Conservation (phyloP, 73 alveolate species). For the Paramecium octaurelia region DNA sequence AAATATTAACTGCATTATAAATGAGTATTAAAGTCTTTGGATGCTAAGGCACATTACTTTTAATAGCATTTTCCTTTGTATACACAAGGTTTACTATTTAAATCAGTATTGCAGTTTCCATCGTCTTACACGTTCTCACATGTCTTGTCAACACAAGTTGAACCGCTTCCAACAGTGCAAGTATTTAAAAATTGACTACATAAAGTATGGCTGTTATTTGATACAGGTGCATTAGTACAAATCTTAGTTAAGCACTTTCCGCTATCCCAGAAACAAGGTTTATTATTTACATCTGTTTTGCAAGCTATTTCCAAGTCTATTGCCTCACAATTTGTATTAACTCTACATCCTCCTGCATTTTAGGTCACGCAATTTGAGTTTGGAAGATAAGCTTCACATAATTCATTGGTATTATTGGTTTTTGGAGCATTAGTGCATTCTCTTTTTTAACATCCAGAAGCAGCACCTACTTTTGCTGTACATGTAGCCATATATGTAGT, state of each 20-base stretch:
- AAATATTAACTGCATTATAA: background rate
- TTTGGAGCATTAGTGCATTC: background rate
- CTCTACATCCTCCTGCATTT: background rate
- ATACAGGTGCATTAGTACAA: background rate
- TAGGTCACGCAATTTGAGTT: background rate
- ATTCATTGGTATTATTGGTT: background rate
- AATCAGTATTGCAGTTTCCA: background rate
- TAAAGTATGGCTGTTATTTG: background rate
- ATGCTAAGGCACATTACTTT: background rate
- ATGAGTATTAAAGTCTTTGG: background rate
- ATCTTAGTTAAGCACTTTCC: background rate
- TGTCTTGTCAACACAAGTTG: background rate
- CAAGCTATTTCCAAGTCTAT: background rate
- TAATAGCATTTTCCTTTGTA: background rate
- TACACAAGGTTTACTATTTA: background rate
- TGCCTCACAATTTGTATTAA: background rate
- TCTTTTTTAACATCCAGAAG: background rate
- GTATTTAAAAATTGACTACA: background rate
- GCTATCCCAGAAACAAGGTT: background rate
- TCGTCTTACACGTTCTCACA: background rate
- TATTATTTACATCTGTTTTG: background rate
- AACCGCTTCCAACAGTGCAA: background rate
- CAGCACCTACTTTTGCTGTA: background rate
- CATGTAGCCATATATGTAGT: background rate
- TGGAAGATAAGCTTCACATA: background rate